Evolutionary conservation across 2,329 filamentous ascomycete species (phyloP).

Genomic region (Xylariomycetidae sp.): DNA sequence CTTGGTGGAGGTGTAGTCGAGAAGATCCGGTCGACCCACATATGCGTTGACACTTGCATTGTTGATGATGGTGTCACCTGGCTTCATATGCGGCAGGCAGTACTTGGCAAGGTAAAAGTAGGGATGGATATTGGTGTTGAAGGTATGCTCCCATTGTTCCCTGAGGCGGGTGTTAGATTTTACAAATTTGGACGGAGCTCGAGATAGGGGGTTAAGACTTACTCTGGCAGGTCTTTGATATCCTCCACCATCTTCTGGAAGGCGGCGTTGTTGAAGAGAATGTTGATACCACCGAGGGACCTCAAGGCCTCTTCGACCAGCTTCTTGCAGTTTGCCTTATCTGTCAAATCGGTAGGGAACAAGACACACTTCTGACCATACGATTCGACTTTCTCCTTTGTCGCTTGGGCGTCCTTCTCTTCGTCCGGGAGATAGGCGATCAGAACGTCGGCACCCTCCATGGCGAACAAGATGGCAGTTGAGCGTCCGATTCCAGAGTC

Average conservation of each 20-base stretch:
- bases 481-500: slow-evolving; percentile 77
- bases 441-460: slow-evolving; percentile 71
- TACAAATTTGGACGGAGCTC: too few species aligned
- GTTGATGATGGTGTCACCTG: slow-evolving; percentile 77
- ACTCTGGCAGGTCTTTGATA: slow-evolving; percentile 68
- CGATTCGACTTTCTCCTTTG: slow-evolving; percentile 64
- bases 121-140: slow-evolving; percentile 78
- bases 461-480: slow-evolving; percentile 70
- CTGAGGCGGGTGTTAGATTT: slow-evolving; percentile 30
- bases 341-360: slow-evolving; percentile 59
- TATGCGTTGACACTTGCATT: slow-evolving; percentile 82
- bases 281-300: slow-evolving; percentile 65
- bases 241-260: slow-evolving; percentile 70
- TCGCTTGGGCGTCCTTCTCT: slow-evolving; percentile 70
- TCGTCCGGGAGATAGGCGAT: slow-evolving; percentile 74
- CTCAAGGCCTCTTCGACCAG: slow-evolving; percentile 63
- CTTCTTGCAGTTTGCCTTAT: slow-evolving; percentile 63
- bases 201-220: slow-evolving; percentile 26
- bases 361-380: slow-evolving; percentile 63
- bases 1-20: slow-evolving; percentile 79
- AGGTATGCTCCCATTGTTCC: slow-evolving; percentile 75
- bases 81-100: slow-evolving; percentile 66
- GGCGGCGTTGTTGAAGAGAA: slow-evolving; percentile 70
- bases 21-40: slow-evolving; percentile 71
- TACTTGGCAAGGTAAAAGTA: slow-evolving; percentile 81